These are phyloP conservation scores for Aphanoascus verrucosus DNA, from an alignment of 2,329 filamentous ascomycete genomes.

Conservation along the genomic window DNA sequence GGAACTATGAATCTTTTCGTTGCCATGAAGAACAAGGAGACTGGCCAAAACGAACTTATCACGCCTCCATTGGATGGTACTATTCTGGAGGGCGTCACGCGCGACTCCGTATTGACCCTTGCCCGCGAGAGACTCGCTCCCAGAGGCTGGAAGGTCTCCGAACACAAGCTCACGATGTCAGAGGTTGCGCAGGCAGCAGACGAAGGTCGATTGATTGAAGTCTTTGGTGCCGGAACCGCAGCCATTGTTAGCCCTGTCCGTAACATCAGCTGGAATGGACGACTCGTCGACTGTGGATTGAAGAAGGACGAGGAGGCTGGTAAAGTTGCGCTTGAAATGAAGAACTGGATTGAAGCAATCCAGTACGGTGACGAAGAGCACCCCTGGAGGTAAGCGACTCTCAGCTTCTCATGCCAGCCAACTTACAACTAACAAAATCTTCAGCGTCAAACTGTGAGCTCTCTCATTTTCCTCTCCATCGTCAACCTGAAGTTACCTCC, in stretches of 20 bases:
- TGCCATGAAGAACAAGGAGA: constrained; percentile 72
- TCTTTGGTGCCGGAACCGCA: constrained; percentile 87
- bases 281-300: constrained; percentile 72
- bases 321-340: constrained; percentile 74
- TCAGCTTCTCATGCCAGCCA: background rate
- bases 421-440: background rate
- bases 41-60: constrained; percentile 80
- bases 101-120: constrained; percentile 79
- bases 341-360: constrained; percentile 90
- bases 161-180: constrained; percentile 86
- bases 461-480: too few species aligned
- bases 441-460: constrained; percentile 12
- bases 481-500: too few species aligned
- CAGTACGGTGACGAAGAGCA: constrained; percentile 93
- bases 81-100: constrained; percentile 87
- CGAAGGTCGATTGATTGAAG: constrained; percentile 81
- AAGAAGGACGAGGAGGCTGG: constrained; percentile 74
- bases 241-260: constrained; percentile 87
- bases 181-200: constrained; percentile 70
- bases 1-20: constrained; percentile 99
- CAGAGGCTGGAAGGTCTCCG: constrained; percentile 76
- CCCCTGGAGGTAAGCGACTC: constrained; percentile 62
- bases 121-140: constrained; percentile 72
- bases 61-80: constrained; percentile 96
- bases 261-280: constrained; percentile 77